Base-by-base conservation (phyloP, 2,329 filamentous ascomycete species). In the Fusarium falciforme region DNA sequence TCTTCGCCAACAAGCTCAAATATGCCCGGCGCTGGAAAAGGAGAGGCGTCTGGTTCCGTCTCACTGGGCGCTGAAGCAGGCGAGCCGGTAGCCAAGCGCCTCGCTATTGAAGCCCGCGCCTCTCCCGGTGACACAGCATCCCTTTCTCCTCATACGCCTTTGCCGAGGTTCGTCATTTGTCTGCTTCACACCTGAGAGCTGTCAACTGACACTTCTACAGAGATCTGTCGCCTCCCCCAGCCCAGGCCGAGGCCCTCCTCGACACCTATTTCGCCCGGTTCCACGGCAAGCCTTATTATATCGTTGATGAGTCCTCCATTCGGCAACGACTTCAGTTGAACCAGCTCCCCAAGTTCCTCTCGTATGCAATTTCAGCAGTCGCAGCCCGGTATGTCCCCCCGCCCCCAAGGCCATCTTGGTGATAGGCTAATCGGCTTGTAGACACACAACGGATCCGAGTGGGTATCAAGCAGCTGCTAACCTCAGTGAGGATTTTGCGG, bases 281-380 rank as follows among this genome's bases (percentile, higher is more conserved):
- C 42, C 94, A 97, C 80, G 93, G 92, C 60, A 96, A 95, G 79
- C 93, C 94, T 2, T 96, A 93, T 75, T 91, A 93, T 78, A 92
- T 97, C 61, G 85, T 97, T 5, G 94, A 97, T 78, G 94, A 97
- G 82, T 86, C 91, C 0, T 90, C 89, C 0, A 91, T 93, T 11
- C 88, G 94, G 65, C 93, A 95, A 82, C 88, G 91, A 27, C 84
- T 94, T 71, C 92, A 93, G 75, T 83, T 91, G 11, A 91, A 91
- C 58, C 92, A 93, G 77, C 83, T 96, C 5, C 88, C 89, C 4
- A 76, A 78, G 27, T 89, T 87, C 74, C 82, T 91, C 47, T 80
- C 88, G 8, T 84, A 87, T 76, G 88, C 89, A 10, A 88, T 92
- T 59, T 92, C 88, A 74, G 90, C 90, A 17, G 86, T 93, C 58